A percentile compares a stretch with the other conserved stretches of the same genome.
phyloP scores from a whole-genome alignment of 805 yeast genomes.

The Pichia membranifaciens region DNA sequence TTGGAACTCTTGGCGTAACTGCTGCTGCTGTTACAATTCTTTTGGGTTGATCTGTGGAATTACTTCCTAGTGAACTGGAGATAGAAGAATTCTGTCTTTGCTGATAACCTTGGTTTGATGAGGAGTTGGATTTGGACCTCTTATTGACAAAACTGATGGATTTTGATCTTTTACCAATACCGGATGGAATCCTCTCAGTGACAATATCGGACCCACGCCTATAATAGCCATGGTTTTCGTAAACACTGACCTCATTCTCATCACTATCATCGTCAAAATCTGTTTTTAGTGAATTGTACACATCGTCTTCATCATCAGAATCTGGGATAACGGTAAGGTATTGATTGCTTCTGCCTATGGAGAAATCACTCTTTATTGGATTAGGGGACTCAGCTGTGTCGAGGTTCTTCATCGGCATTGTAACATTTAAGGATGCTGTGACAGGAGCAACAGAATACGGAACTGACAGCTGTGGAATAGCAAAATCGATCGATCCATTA shows the following conservation, averaged over 20 bases:
- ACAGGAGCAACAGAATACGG: constrained; percentile 78
- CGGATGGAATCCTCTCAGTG: constrained; percentile 37
- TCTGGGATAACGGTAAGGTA: constrained; percentile 12
- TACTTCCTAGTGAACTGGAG: not conserved
- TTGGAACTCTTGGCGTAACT: constrained; percentile 76
- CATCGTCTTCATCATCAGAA: constrained; percentile 36
- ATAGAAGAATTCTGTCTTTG: not conserved
- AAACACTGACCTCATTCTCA: constrained; percentile 31
- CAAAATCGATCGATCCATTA: constrained; percentile 29
- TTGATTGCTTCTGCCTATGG: constrained; percentile 9
- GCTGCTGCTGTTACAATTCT: constrained; percentile 62
- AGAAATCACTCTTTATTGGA: constrained; percentile 7
- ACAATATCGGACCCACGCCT: constrained; percentile 31
- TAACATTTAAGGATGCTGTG: constrained; percentile 48
- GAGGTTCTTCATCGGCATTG: constrained; percentile 6
- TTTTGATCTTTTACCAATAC: constrained; percentile 50
- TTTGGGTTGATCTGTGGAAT: not conserved
- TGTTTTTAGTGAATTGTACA: constrained; percentile 32
- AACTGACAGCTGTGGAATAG: constrained; percentile 39
- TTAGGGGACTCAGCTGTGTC: not conserved
- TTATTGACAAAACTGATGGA: constrained; percentile 58
- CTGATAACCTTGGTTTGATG: not conserved
- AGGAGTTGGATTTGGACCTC: constrained; percentile 33
- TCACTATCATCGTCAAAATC: constrained; percentile 32
- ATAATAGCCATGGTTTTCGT: constrained; percentile 22